Percentiles rank a stretch among this genome's conserved stretches.
Evolutionary conservation across 2,329 filamentous ascomycete species (phyloP).

Genomic region (Hypoxylon sp.): DNA sequence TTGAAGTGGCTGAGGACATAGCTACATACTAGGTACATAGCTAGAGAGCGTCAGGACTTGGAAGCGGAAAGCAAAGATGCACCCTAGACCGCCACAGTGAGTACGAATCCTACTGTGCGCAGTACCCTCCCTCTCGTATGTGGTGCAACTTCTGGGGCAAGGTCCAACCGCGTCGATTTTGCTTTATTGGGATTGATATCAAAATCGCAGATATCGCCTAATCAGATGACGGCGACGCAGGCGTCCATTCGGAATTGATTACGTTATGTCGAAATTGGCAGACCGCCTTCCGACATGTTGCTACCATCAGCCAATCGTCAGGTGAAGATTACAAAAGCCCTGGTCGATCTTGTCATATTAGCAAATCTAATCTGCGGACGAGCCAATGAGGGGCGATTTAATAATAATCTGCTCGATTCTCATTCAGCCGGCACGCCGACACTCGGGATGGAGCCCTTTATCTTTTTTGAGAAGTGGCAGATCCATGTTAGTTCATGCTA

Average conservation of each 20-base stretch:
- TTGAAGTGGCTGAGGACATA: slow-evolving; percentile 2
- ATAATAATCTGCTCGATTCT: slow-evolving; percentile 48
- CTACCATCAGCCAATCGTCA: slow-evolving; percentile 39
- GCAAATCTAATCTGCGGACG: slow-evolving; percentile 37
- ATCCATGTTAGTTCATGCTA: slow-evolving; percentile 35
- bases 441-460: slow-evolving; percentile 35
- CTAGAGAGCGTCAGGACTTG: slow-evolving; percentile 1
- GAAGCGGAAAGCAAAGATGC: slow-evolving; percentile 22
- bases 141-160: slow-evolving; percentile 14
- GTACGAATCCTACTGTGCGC: slow-evolving; percentile 11
- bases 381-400: slow-evolving; percentile 42
- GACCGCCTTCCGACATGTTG: slow-evolving; percentile 40
- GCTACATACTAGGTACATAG: neutral
- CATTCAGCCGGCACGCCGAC: slow-evolving; percentile 46
- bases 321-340: slow-evolving; percentile 42
- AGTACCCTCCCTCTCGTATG: slow-evolving; percentile 2
- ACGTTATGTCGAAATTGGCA: slow-evolving; percentile 29
- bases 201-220: slow-evolving; percentile 26
- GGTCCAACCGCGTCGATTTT: slow-evolving; percentile 25
- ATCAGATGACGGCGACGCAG: slow-evolving; percentile 28
- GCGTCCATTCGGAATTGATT: slow-evolving; percentile 21
- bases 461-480: slow-evolving; percentile 30
- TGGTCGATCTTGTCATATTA: slow-evolving; percentile 32
- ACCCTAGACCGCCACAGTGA: slow-evolving; percentile 33
- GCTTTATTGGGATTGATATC: slow-evolving; percentile 19